phyloP scores from a whole-genome alignment of 1,284 basidiomycete species.

The Ganoderma multipileum region DNA sequence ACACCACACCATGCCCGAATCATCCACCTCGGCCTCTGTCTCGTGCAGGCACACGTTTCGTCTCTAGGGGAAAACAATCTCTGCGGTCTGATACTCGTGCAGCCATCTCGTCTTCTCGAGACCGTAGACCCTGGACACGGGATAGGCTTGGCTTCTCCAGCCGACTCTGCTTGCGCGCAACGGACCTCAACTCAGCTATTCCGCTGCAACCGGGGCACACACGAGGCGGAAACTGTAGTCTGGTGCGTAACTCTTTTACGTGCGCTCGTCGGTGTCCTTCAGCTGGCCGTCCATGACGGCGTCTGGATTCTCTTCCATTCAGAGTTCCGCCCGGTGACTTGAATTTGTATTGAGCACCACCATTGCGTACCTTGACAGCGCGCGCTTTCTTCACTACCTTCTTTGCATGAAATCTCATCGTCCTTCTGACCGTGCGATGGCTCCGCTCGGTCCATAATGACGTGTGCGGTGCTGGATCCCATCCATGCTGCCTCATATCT shows the following conservation, averaged over 20 bases:
- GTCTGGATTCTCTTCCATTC: not conserved
- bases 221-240: not conserved
- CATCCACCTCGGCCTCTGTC: not conserved
- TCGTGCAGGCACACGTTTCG: constrained; percentile 1
- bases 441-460: not conserved
- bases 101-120: not conserved
- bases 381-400: not conserved
- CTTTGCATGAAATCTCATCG: not conserved
- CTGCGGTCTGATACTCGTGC: not conserved
- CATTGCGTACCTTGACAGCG: not conserved
- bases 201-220: not conserved
- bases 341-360: not conserved
- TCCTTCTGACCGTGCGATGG: not conserved
- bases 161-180: not conserved
- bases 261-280: not conserved
- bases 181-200: not conserved
- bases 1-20: constrained; percentile 3
- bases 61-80: not conserved
- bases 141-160: not conserved
- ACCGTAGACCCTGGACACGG: not conserved
- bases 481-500: not conserved
- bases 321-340: not conserved
- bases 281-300: not conserved
- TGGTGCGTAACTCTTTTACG: not conserved
- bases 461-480: not conserved